Base-by-base conservation (phyloP, 148 eudicot genomes). In the Cornus suecica region DNA sequence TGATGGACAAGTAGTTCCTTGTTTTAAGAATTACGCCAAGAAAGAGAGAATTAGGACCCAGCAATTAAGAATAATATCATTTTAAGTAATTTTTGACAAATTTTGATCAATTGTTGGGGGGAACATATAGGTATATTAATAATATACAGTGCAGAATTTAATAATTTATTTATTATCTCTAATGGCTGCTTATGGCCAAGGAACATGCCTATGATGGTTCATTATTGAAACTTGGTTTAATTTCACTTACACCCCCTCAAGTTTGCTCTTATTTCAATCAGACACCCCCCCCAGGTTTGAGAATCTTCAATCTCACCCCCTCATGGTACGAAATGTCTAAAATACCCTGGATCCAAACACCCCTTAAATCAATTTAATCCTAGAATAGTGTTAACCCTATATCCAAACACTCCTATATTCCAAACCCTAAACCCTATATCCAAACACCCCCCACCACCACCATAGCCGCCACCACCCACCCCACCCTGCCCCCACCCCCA, bases 1-100 rank as follows among this genome's bases (percentile, higher is more conserved):
- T n/a, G n/a, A n/a, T n/a, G n/a, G n/a, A n/a, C 27, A 2, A 74
- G 37, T 20, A 45, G 22, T 26, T 22, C 56, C 37, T 27, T 63
- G 10, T 11, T 26, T 10, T 64, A 42, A 64, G 64, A 41, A 65
- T 74, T 28, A 48, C 69, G 42, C 69, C 20, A 74, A 74, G 45
- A 34, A 45, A 28, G 60, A 74, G 24, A 65, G 30, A 67, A 45
- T 11, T 26, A 26, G 30, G 45, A 28, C 13, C 29, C 14, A 74
- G 1, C 20, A 26, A 60, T 22, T 26, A 74, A 65, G 29, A 68
- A 74, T 64, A 5, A 45, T 14, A 41, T 68, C 60, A 27, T 74
- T 22, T 64, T 28, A 34, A 31, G 34, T 70, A 60, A 74, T 27
- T 64, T 45, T 69, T 20, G 11, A 20, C 68, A 52, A 74, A 58